Percentiles rank a stretch among this genome's conserved stretches.
Conservation (phyloP, 2,329 filamentous ascomycete species). For the Fusarium praegraminearum region DNA sequence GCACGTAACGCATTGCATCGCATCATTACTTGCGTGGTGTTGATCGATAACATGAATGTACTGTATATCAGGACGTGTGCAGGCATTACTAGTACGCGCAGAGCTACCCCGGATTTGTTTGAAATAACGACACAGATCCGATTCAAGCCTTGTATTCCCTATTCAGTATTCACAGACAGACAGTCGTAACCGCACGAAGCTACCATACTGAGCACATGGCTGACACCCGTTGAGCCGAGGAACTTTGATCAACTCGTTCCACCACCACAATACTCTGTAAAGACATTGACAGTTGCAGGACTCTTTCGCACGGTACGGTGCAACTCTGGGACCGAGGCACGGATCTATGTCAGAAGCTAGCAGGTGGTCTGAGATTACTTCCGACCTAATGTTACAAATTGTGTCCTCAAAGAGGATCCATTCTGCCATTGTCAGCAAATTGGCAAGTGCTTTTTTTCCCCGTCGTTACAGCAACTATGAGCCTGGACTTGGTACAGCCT, state of each 20-base stretch:
- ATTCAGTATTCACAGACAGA: neutral
- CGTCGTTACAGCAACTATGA: slow-evolving; percentile 47
- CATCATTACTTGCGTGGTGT: slow-evolving; percentile 8
- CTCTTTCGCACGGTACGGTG: slow-evolving; percentile 16
- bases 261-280: neutral
- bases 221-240: slow-evolving; percentile 34
- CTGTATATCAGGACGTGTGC: neutral
- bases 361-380: slow-evolving; percentile 30
- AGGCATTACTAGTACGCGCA: slow-evolving; percentile 13
- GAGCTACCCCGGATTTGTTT: slow-evolving; percentile 35
- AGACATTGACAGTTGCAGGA: slow-evolving; percentile 7
- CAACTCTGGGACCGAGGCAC: slow-evolving; percentile 20
- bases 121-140: slow-evolving; percentile 20
- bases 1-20: neutral
- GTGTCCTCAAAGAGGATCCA: slow-evolving; percentile 13
- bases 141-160: slow-evolving; percentile 3
- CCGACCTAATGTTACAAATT: slow-evolving; percentile 27
- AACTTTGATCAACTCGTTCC: neutral
- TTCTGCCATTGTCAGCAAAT: slow-evolving; percentile 26
- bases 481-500: slow-evolving; percentile 32
- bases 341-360: slow-evolving; percentile 21
- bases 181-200: neutral
- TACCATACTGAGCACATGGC: slow-evolving; percentile 12
- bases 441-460: slow-evolving; percentile 1
- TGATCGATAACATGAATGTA: slow-evolving; percentile 1